Base-by-base conservation (phyloP, 176 grass and related monocot species). In the Oryza australiensis region DNA sequence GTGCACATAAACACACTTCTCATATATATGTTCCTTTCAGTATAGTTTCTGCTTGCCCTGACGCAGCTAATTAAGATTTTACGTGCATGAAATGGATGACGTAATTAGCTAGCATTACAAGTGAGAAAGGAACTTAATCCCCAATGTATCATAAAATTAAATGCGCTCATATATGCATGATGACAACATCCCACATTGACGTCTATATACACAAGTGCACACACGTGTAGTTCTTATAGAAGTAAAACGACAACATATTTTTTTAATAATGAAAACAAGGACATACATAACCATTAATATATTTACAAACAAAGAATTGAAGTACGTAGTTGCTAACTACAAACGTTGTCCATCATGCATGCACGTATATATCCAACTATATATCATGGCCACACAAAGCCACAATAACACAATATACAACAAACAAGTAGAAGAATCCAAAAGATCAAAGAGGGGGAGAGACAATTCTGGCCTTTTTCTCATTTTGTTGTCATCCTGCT, bases 401-500 rank as follows among this genome's bases (percentile, higher is more conserved):
- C 45, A 41, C 72, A 71, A n/a, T n/a, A 16, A 29, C 70, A 70
- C 86, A 68, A 30, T 35, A 30, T 35, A 55, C 38, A 64, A 28
- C n/a, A 78, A 72, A 82, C 59, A 35, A 78, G 24, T 67, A 82
- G 28, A 68, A 78, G 46, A 74, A 83, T 79, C 68, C 84, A 90
- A 83, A 82, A 77, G 43, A 38, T n/a, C 64, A 90, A 90, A 74
- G 66, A 30, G 10, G 9, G 12, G 68, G 22, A 40, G n/a, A 40
- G 2, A 5, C n/a, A 12, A 26, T 49, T 70, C 10, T 24, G 22
- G n/a, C 12, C 35, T 2, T 42, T 53, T 75, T n/a, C 23, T 3
- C 22, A 38, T 37, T 37, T 69, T 48, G 33, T 45, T 37, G 14
- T 72, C 30, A 87, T 82, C 48, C 78, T 85, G 16, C 5, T 62